Conservation (phyloP, 805 yeast species). For the Schwanniomyces pseudopolymorphus region DNA sequence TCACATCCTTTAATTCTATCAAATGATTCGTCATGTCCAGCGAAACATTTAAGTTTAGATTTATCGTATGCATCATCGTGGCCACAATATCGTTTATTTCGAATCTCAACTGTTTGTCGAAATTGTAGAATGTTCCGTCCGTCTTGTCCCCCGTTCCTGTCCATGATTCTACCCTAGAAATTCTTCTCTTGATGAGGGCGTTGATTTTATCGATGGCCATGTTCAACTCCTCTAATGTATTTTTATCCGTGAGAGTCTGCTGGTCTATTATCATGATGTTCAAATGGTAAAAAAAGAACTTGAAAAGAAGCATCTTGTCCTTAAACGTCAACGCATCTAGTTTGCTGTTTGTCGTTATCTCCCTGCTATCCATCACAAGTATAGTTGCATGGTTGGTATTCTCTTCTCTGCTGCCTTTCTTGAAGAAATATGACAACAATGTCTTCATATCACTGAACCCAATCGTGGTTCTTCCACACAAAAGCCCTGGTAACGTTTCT, state of each 20-base stretch:
- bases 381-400: slow-evolving; percentile 34
- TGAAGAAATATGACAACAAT: slow-evolving; percentile 25
- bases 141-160: slow-evolving; percentile 33
- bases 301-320: slow-evolving; percentile 31
- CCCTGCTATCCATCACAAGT: slow-evolving; percentile 15
- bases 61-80: slow-evolving; percentile 36
- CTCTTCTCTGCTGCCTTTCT: slow-evolving; percentile 31
- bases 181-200: slow-evolving; percentile 26
- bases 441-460: slow-evolving; percentile 9
- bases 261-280: slow-evolving; percentile 27
- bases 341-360: slow-evolving; percentile 3
- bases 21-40: slow-evolving; percentile 19
- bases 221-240: slow-evolving; percentile 8
- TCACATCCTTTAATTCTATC: slow-evolving; percentile 20
- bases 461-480: neutral
- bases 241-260: neutral
- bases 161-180: slow-evolving; percentile 43
- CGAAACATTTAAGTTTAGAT: slow-evolving; percentile 24
- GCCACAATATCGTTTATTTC: slow-evolving; percentile 23
- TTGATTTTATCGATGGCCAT: slow-evolving; percentile 20
- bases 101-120: slow-evolving; percentile 3
- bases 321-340: slow-evolving; percentile 24
- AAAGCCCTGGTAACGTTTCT: neutral
- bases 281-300: slow-evolving; percentile 37
- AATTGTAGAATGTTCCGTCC: slow-evolving; percentile 17